Evolutionary conservation across 169 alveolate genomes (phyloP).

Genomic region (Perkinsus chesapeaki): DNA sequence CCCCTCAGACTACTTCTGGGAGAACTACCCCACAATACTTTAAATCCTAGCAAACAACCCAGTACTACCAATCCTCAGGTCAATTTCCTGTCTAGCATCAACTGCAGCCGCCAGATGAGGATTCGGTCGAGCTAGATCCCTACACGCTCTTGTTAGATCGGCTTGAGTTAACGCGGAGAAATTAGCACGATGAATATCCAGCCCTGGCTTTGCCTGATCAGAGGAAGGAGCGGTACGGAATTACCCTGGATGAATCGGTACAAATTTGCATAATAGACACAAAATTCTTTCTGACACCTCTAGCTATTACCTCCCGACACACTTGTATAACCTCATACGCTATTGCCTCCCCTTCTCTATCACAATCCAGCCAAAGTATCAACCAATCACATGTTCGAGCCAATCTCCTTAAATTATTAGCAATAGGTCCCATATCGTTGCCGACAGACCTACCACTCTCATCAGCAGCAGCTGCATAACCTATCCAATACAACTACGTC

Average conservation of each 20-base stretch:
- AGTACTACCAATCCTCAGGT: conserved; percentile 77
- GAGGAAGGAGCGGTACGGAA: not conserved
- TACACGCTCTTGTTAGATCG: not conserved
- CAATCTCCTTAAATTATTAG: not conserved
- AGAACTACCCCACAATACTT: too few relatives aligned
- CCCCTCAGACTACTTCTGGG: too few relatives aligned
- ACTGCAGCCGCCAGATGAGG: conserved; percentile 55
- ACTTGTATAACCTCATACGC: conserved; percentile 57
- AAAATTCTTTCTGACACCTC: too few relatives aligned
- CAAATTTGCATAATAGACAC: not conserved
- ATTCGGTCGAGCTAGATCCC: not conserved
- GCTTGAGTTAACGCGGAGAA: not conserved
- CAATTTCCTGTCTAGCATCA: conserved; percentile 83
- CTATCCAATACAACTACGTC: too few relatives aligned
- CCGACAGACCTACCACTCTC: not conserved
- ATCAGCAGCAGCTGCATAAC: too few relatives aligned
- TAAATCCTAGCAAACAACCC: not conserved
- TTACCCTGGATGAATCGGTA: not conserved
- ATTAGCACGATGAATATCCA: not conserved
- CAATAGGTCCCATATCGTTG: not conserved
- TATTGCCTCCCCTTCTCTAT: conserved; percentile 92
- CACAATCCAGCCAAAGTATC: conserved; percentile 91
- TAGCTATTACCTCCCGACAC: not conserved
- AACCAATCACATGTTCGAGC: not conserved
- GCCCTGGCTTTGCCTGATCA: not conserved